phyloP scores from a whole-genome alignment of 2,329 filamentous ascomycete species.

The Fusarium xylarioides region DNA sequence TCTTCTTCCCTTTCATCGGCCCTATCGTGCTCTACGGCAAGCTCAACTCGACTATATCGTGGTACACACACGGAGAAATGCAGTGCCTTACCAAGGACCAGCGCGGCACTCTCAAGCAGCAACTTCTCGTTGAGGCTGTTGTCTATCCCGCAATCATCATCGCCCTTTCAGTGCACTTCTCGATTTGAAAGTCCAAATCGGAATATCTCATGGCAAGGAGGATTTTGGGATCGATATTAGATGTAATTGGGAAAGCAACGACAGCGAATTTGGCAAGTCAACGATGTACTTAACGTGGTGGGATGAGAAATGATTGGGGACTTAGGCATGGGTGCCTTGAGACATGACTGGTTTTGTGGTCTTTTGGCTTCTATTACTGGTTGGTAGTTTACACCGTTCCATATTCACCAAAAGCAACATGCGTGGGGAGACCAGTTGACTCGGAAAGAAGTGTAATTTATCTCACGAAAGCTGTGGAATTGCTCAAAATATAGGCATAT shows the following conservation, averaged over 20 bases:
- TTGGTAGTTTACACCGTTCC: neutral
- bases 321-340: neutral
- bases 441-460: neutral
- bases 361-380: neutral
- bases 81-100: slow-evolving; percentile 49
- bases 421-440: neutral
- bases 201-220: neutral
- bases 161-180: slow-evolving; percentile 46
- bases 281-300: neutral
- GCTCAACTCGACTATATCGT: slow-evolving; percentile 57
- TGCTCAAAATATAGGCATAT: neutral
- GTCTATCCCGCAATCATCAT: slow-evolving; percentile 47
- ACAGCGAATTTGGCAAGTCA: neutral
- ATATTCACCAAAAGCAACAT: neutral
- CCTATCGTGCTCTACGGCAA: slow-evolving; percentile 55
- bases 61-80: slow-evolving; percentile 59
- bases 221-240: slow-evolving; percentile 10
- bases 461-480: neutral
- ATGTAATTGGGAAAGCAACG: neutral
- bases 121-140: slow-evolving; percentile 51
- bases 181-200: slow-evolving; percentile 10
- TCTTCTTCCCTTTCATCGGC: slow-evolving; percentile 58
- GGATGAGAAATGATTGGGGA: neutral
- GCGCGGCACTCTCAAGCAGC: slow-evolving; percentile 44
- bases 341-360: neutral